phyloP scores from a whole-genome alignment of 2,329 filamentous ascomycete species.

The Fusarium beomiforme region DNA sequence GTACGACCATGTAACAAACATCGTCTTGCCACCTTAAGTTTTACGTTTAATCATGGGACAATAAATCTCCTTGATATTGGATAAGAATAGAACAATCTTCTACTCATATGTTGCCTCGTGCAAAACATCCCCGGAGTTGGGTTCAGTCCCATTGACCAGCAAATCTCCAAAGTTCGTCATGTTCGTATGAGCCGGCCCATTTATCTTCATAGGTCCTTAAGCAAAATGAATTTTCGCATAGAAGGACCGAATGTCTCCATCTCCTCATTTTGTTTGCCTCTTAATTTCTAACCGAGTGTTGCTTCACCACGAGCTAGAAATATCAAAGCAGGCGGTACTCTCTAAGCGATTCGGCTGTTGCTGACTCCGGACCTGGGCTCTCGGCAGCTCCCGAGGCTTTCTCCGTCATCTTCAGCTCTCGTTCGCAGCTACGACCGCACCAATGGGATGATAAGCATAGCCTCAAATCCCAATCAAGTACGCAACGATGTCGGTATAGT shows the following conservation, averaged over 20 bases:
- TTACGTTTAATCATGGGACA: conserved; percentile 20
- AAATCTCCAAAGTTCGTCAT: not conserved
- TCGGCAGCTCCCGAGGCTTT: conserved; percentile 25
- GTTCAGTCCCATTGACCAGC: not conserved
- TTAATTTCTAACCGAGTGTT: not conserved
- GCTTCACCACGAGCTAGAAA: not conserved
- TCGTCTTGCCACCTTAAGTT: conserved; percentile 5
- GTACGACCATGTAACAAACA: conserved; percentile 33
- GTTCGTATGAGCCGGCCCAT: not conserved
- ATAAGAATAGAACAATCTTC: not conserved
- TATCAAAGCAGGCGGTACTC: not conserved
- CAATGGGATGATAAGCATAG: conserved; percentile 26
- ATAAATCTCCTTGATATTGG: conserved; percentile 1
- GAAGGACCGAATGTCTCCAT: not conserved
- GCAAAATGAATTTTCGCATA: not conserved
- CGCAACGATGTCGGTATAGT: not conserved
- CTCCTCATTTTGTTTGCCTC: not conserved
- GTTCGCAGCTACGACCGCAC: conserved; percentile 2
- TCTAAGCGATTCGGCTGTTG: not conserved
- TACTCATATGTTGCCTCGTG: not conserved
- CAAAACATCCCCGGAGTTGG: not conserved
- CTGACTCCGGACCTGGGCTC: conserved; percentile 21
- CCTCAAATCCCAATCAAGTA: not conserved
- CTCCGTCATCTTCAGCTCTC: conserved; percentile 17
- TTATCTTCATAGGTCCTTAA: not conserved